Evolutionary conservation across 192 early-diverging fungal genomes (phyloP).

Genomic region (Entomortierella lignicola): DNA sequence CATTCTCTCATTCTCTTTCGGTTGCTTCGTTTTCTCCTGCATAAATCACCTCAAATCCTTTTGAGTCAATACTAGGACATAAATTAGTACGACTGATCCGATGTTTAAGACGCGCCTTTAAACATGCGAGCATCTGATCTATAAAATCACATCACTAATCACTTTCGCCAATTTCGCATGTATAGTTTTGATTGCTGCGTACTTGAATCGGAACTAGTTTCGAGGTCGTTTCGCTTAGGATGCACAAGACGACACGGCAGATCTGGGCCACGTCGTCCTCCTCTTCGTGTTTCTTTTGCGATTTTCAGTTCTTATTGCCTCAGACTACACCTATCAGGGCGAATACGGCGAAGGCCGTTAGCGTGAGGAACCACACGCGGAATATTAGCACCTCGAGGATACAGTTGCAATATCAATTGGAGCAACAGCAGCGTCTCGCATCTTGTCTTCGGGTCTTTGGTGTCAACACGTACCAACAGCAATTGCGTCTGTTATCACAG

Average conservation of each 20-base stretch:
- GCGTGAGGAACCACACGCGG: neutral
- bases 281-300: constrained; percentile 42
- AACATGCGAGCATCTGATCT: neutral
- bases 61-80: neutral
- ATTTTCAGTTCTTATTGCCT: constrained; percentile 28
- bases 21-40: neutral
- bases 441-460: constrained; percentile 22
- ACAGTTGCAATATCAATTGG: constrained; percentile 9
- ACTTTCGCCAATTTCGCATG: neutral
- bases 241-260: constrained; percentile 52
- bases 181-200: neutral
- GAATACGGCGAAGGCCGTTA: neutral
- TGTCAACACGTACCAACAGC: constrained; percentile 1
- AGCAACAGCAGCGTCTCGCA: constrained; percentile 1
- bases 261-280: constrained; percentile 46
- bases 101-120: neutral
- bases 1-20: neutral
- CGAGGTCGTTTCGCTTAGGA: neutral
- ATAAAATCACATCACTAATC: neutral
- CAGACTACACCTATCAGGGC: neutral
- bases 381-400: constrained; percentile 6
- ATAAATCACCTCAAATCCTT: neutral
- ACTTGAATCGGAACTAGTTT: neutral
- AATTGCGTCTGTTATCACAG: neutral
- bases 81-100: neutral